Base-by-base conservation (phyloP, 2,329 filamentous ascomycete species). In the Xylariaceae sp. region DNA sequence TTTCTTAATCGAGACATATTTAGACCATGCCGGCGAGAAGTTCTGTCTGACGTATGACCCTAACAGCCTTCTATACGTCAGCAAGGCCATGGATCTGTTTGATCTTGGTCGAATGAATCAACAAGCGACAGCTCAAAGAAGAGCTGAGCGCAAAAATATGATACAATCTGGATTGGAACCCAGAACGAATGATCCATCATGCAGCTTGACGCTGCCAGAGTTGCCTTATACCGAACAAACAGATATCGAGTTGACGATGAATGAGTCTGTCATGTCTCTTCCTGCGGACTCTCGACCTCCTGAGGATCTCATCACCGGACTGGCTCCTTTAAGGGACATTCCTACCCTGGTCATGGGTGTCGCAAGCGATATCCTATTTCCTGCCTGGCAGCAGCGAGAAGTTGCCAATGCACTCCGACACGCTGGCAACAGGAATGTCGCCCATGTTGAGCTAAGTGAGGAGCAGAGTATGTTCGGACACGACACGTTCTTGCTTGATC, bases 51-150 rank as follows among this genome's bases (percentile, higher is more conserved):
- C 94, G 59, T 97, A 97, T 70, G 94, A 99, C 67, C 86, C 94
- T 21, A 99, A 99, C 74, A 96, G 92, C 67, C 76, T 97, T 32
- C 79, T 99, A 2, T 99, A 99, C 71, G 91, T 99, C 51, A 96
- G 91, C 71, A 99, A 99, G 75, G 94, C 94, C 4, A 99, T 99
- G 94, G 94, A 99, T 69, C 79, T 99, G 10, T 99, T 99, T 71
- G 94, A 99, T 66, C 82, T 99, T 0, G 92, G 94, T 20, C 77
- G 78, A 41, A 81, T 84, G 33, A 86, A 88, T 67, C 90, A 92
- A 68, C 72, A 76, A 3, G 83, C 81, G 16, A 84, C 89, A 2
- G 77, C 77, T 16, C 67, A 77, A 26, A 82, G 91, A 23, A 80
- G 92, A 13, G 77, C 80, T 11, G 78, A 83, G 49, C 85, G 87